These are phyloP conservation scores for Lentinula guzmanii DNA, from an alignment of 768 basidiomycete genomes.

Conservation along the genomic window DNA sequence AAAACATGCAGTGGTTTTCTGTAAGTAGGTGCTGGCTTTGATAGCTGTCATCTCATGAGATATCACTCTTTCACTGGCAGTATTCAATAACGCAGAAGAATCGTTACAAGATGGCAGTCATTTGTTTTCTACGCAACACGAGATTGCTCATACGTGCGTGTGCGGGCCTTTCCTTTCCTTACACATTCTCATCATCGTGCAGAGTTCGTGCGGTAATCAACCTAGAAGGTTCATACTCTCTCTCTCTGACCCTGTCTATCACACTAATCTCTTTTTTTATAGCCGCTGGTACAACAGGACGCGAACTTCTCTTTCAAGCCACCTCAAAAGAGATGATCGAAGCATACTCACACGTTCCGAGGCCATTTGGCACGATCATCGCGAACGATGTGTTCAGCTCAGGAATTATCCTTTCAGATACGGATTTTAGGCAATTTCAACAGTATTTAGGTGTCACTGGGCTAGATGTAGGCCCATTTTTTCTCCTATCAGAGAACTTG, in stretches of 20 bases:
- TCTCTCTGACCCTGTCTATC: neutral
- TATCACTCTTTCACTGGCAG: constrained; percentile 28
- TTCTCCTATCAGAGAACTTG: neutral
- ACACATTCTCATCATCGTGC: neutral
- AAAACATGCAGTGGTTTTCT: constrained; percentile 71
- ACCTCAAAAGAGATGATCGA: constrained; percentile 93
- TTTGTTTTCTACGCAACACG: constrained; percentile 88
- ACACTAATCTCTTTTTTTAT: neutral
- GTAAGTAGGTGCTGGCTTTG: constrained; percentile 36
- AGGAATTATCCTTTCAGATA: constrained; percentile 86
- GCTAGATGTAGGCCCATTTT: constrained; percentile 58
- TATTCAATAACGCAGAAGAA: constrained; percentile 92
- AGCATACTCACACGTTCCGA: constrained; percentile 82
- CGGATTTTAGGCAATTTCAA: constrained; percentile 94
- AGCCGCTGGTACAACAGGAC: constrained; percentile 86
- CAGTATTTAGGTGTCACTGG: constrained; percentile 87
- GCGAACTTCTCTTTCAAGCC: constrained; percentile 91
- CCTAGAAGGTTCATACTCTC: constrained; percentile 60
- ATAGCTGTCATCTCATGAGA: neutral
- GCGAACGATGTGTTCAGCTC: constrained; percentile 93
- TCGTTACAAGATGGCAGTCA: constrained; percentile 93
- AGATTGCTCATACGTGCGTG: constrained; percentile 59
- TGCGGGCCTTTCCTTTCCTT: neutral
- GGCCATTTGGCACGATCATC: constrained; percentile 83
- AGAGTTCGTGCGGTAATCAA: constrained; percentile 87